Base-by-base conservation (phyloP, 2,329 filamentous ascomycete genomes). In the Cladosporium sp. region DNA sequence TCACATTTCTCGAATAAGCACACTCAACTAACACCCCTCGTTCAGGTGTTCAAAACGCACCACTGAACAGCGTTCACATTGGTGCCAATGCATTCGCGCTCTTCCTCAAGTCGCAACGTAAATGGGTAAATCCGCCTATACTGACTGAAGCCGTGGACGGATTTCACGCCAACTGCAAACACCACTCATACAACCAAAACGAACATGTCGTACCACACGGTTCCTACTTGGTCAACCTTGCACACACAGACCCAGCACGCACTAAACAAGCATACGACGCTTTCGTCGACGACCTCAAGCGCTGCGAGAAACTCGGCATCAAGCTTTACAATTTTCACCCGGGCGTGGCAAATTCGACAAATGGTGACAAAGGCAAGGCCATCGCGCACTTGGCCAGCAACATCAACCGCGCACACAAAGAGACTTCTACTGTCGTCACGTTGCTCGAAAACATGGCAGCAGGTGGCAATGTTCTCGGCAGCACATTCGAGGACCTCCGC, bases 271-370 rank as follows among this genome's bases (percentile, higher is more conserved):
- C 93, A 1, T 97, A 96, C 76, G 85, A 83, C 47, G 87, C 88
- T 66, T 99, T 99, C 78, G 75, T 96, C 18, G 93, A 99, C 73
- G 95, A 99, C 77, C 83, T 99, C 1, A 82, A 87, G 60, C 88
- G 95, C 11, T 98, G 95, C 78, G 91, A 97, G 74, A 84, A 85
- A 55, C 86, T 99, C 0, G 92, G 93, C 1, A 97, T 99, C 74
- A 84, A 81, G 68, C 85, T 97, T n/a, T 99, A 98, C 83, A 99
- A 99, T 79, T 98, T 99, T 81, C 95, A 99, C 76, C 95, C 95
- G 0, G 95, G 95, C 24, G 93, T 90, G 66, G 90, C 90, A 1
- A 90, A 78, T 51, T 79, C 90, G 65, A 72, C 69, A 18, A 88
- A 89, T 57, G 85, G 86, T 38, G 83, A 86, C 3, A 87, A 90